phyloP scores from a whole-genome alignment of 306 rosid species.

The Quercus glauca region DNA sequence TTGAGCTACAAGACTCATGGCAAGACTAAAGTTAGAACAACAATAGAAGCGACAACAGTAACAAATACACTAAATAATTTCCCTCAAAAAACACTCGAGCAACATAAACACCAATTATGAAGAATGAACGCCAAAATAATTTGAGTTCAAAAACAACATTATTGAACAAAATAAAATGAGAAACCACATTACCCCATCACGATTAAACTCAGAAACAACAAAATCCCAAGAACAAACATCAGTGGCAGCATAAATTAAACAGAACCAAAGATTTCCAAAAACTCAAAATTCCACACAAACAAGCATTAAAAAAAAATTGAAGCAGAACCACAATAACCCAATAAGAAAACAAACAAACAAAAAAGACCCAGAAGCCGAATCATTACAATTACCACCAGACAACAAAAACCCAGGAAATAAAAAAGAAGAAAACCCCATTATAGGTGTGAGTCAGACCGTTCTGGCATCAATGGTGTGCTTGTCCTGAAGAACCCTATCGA shows the following conservation, averaged over 20 bases:
- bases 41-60: too few relatives aligned
- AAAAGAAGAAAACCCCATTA: background rate
- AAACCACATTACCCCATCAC: background rate
- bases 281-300: background rate
- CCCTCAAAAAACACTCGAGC: too few relatives aligned
- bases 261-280: background rate
- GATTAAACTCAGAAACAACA: background rate
- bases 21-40: too few relatives aligned
- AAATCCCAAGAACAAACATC: background rate
- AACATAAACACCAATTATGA: background rate
- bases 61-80: too few relatives aligned
- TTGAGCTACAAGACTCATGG: too few relatives aligned
- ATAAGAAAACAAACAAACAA: background rate
- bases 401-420: background rate
- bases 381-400: background rate
- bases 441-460: slow-evolving; percentile 45
- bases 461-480: slow-evolving; percentile 84
- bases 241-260: background rate
- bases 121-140: background rate
- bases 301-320: background rate
- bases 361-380: background rate
- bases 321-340: background rate
- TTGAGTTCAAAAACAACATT: background rate
- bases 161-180: background rate
- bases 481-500: slow-evolving; percentile 90